Conservation (phyloP, 1,139 yeast species). For the Geotrichum carabidarum region DNA sequence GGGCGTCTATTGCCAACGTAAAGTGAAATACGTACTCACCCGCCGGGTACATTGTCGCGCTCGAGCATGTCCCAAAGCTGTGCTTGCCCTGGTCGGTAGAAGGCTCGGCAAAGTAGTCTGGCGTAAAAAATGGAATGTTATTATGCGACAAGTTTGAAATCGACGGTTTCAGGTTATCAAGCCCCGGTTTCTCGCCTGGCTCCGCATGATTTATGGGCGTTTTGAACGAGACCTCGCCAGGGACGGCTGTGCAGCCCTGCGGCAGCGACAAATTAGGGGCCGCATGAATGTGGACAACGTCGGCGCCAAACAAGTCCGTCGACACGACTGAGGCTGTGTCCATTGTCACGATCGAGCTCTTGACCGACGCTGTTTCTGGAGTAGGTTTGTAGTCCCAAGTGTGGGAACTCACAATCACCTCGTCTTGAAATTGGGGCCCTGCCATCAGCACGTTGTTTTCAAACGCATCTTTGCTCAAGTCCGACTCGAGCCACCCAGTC, state of each 20-base stretch:
- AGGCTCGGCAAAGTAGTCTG: slow-evolving; percentile 4
- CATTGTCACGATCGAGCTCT: slow-evolving; percentile 22
- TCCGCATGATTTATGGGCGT: background rate
- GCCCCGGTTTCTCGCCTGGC: background rate
- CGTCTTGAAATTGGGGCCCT: slow-evolving; percentile 34
- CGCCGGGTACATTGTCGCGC: slow-evolving; percentile 44
- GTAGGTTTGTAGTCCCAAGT: slow-evolving; percentile 35
- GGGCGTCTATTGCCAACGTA: slow-evolving; percentile 65
- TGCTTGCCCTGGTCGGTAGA: background rate
- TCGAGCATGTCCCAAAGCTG: background rate
- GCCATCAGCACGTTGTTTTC: slow-evolving; percentile 18
- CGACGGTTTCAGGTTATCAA: background rate
- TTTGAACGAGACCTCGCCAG: background rate
- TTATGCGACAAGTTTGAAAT: background rate
- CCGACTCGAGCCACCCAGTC: slow-evolving; percentile 77
- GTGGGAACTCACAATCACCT: slow-evolving; percentile 33
- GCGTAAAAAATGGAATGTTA: slow-evolving; percentile 10
- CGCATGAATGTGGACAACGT: slow-evolving; percentile 16
- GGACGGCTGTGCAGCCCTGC: background rate
- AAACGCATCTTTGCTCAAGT: background rate
- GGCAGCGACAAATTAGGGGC: background rate
- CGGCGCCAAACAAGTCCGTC: slow-evolving; percentile 37
- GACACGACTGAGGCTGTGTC: slow-evolving; percentile 30
- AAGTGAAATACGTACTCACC: slow-evolving; percentile 77
- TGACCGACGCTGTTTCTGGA: slow-evolving; percentile 12